A percentile compares a stretch with the other conserved stretches of the same genome.
Conservation (phyloP, 768 basidiomycete species). For the Mycena latifolia region DNA sequence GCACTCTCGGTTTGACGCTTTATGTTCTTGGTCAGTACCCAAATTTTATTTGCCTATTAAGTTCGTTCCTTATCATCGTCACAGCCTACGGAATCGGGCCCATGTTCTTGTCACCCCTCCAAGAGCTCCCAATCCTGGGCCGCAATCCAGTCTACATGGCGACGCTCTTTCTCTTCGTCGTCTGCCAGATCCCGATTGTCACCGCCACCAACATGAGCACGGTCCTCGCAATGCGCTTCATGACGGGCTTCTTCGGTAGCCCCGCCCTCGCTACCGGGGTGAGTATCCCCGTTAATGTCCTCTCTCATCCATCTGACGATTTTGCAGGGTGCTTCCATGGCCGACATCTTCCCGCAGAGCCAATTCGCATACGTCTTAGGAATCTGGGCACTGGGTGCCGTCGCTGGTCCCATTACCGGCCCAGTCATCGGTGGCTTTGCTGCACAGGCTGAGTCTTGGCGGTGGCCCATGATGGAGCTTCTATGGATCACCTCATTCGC, state of each 20-base stretch:
- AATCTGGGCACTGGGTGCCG: slow-evolving; percentile 35
- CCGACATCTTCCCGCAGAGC: slow-evolving; percentile 15
- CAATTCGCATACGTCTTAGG: slow-evolving; percentile 23
- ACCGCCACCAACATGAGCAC: slow-evolving; percentile 45
- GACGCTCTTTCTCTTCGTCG: slow-evolving; percentile 45
- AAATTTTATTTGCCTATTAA: background rate
- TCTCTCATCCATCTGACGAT: background rate
- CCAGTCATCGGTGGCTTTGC: slow-evolving; percentile 26
- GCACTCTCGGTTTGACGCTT: slow-evolving; percentile 44
- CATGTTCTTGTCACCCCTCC: slow-evolving; percentile 42
- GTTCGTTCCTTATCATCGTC: background rate
- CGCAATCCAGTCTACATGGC: slow-evolving; percentile 28
- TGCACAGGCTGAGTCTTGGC: no score
- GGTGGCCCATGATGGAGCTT: slow-evolving; percentile 29
- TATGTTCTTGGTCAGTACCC: slow-evolving; percentile 41
- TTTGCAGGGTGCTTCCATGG: slow-evolving; percentile 18
- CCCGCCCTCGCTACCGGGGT: slow-evolving; percentile 48
- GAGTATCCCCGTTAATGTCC: background rate
- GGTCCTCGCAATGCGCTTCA: slow-evolving; percentile 48
- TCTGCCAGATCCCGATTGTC: slow-evolving; percentile 49
- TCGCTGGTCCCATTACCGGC: slow-evolving; percentile 28
- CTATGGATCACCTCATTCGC: slow-evolving; percentile 25
- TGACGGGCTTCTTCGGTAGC: slow-evolving; percentile 48
- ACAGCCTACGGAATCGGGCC: slow-evolving; percentile 40
- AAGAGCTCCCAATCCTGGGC: slow-evolving; percentile 22